Conservation (phyloP, 768 basidiomycete species). For the Naematelia aurantialba region DNA sequence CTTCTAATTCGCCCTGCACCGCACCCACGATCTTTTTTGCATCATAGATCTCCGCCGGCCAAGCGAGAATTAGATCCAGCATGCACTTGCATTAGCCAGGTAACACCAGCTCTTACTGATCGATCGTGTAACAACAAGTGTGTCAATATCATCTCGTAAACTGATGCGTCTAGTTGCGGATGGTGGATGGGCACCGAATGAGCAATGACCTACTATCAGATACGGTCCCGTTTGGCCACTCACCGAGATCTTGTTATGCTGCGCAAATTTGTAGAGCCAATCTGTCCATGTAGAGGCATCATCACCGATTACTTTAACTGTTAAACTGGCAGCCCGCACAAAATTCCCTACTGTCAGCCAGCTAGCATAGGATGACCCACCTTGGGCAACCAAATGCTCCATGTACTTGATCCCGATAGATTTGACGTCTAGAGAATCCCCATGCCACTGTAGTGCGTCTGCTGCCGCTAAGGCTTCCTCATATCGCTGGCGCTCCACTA, state of each 20-base stretch:
- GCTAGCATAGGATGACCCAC: slow-evolving; percentile 52
- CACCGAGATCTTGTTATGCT: slow-evolving; percentile 74
- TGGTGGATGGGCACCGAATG: slow-evolving; percentile 79
- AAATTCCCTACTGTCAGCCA: slow-evolving; percentile 58
- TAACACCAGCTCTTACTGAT: slow-evolving; percentile 54
- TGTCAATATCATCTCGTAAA: slow-evolving; percentile 92
- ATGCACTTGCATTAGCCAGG: slow-evolving; percentile 58
- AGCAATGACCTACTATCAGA: slow-evolving; percentile 65
- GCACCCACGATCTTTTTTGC: slow-evolving; percentile 82
- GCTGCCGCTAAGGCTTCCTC: slow-evolving; percentile 83
- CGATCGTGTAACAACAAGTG: slow-evolving; percentile 77
- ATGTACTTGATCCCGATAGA: slow-evolving; percentile 81
- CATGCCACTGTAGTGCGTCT: slow-evolving; percentile 60
- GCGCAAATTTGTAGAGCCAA: slow-evolving; percentile 87
- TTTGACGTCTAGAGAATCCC: slow-evolving; percentile 52
- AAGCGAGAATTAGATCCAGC: slow-evolving; percentile 71
- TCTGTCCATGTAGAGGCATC: slow-evolving; percentile 86
- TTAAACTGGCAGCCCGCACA: slow-evolving; percentile 72
- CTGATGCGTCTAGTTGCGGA: slow-evolving; percentile 73
- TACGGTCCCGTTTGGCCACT: slow-evolving; percentile 26
- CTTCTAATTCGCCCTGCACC: slow-evolving; percentile 75
- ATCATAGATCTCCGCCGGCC: slow-evolving; percentile 90
- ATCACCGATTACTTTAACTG: slow-evolving; percentile 77
- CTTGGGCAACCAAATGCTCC: slow-evolving; percentile 74
- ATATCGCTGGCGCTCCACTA: slow-evolving; percentile 77